Base-by-base conservation (phyloP, 208 protist genomes). In the Leishmania martiniquensis region DNA sequence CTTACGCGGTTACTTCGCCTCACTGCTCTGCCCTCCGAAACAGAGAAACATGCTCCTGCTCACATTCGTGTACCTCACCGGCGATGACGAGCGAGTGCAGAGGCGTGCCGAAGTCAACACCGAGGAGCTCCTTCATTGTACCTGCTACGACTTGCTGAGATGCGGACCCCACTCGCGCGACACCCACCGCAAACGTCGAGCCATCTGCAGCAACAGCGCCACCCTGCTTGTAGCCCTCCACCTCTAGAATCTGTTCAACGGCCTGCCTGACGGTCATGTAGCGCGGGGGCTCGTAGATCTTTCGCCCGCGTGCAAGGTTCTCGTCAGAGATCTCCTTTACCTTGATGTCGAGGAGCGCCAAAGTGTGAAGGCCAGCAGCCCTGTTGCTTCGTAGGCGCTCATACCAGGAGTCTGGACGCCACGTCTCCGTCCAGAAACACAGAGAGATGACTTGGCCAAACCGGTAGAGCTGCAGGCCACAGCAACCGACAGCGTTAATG, bases 261-360 rank as follows among this genome's bases (percentile, higher is more conserved):
- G 95, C 97, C 84, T 99, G 92, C 59, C 94, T 93, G 65, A 99
- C 95, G 2, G 98, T 99, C 99, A 99, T 99, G 88, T 98, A 99
- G 65, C 99, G 91, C 45, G 99, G 98, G 44, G 98, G 99, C 83
- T 99, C 97, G 87, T 99, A 99, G 12, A 99, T 94, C 54, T 98
- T 97, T 10, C 91, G 69, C 17, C 98, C 97, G 71, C 95, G 92
- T 5, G 99, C 93, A 55, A 99, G 73, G 83, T 99, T 99, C 78
- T 99, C 98, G 59, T 98, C 84, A 29, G 91, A 98, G 59, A 98
- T 94, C 87, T 99, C 99, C 83, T 99, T 99, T 7, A 99, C 98
- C 86, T 99, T 99, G 83, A 99, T 99, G 87, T 99, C 98, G n/a
- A 99, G 89, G 9, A 99, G 85, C 17, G 98, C 96, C 5, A 99